phyloP scores from a whole-genome alignment of 306 rosid genomes.

The Vigna nakashimae region DNA sequence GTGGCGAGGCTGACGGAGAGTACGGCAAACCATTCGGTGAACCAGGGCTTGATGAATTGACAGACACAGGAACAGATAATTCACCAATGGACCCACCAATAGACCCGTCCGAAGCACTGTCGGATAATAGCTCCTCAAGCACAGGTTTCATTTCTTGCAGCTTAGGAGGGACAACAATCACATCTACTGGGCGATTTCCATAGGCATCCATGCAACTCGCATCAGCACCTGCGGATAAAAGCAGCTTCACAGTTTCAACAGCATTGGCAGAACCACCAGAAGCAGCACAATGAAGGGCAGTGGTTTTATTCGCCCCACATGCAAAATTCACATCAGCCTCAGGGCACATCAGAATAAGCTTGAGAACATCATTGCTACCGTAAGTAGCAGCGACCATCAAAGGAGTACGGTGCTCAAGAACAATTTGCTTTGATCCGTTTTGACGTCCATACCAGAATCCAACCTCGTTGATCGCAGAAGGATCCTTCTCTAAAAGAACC shows the following conservation, averaged over 20 bases:
- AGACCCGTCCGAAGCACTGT: conserved; percentile 51
- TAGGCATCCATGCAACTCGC: conserved; percentile 55
- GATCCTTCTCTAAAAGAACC: conserved; percentile 52
- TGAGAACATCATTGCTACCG: conserved; percentile 74
- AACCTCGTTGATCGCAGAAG: conserved; percentile 57
- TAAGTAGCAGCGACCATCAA: conserved; percentile 91
- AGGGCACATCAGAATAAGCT: conserved; percentile 57
- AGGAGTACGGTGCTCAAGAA: conserved; percentile 72
- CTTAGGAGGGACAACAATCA: conserved; percentile 68
- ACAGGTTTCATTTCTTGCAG: conserved; percentile 46
- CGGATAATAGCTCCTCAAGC: conserved; percentile 65
- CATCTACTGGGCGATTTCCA: conserved; percentile 77
- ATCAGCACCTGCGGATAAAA: conserved; percentile 75
- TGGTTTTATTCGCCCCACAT: conserved; percentile 66
- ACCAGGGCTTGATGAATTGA: conserved; percentile 52
- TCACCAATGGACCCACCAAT: conserved; percentile 38
- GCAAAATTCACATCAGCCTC: conserved; percentile 70
- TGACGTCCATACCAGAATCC: conserved; percentile 77
- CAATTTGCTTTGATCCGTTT: conserved; percentile 70
- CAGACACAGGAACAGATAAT: conserved; percentile 49
- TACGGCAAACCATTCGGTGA: conserved; percentile 57
- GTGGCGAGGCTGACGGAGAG: conserved; percentile 58
- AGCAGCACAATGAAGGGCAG: conserved; percentile 95
- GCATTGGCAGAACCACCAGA: conserved; percentile 76
- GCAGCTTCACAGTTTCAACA: conserved; percentile 64